phyloP scores from a whole-genome alignment of 179 eudicot genomes.

The Camellia oleifera region DNA sequence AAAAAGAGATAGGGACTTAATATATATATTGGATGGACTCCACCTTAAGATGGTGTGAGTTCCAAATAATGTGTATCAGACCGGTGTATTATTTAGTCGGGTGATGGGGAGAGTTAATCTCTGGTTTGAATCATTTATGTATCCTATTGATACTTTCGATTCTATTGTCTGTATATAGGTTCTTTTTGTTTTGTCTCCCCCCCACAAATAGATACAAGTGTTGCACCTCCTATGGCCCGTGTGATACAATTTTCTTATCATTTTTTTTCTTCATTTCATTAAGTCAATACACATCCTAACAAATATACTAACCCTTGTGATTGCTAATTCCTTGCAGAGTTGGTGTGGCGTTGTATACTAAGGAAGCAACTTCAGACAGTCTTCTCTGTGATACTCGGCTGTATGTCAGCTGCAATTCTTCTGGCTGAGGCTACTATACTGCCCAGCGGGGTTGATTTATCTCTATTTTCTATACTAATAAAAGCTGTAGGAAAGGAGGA shows the following conservation, averaged over 20 bases:
- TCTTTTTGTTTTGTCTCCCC: conserved; percentile 2
- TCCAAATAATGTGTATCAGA: too few relatives aligned
- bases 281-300: neutral
- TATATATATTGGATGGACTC: too few relatives aligned
- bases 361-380: conserved; percentile 66
- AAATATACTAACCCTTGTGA: neutral
- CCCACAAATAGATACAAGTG: conserved; percentile 1
- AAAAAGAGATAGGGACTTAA: too few relatives aligned
- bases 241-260: neutral
- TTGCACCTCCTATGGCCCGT: neutral
- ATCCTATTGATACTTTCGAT: conserved; percentile 1
- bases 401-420: conserved; percentile 93
- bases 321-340: conserved; percentile 43
- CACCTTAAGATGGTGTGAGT: too few relatives aligned
- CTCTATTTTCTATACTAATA: conserved; percentile 82
- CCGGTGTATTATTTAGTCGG: neutral
- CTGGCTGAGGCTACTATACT: conserved; percentile 93
- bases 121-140: neutral
- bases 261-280: neutral
- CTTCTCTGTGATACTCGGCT: conserved; percentile 71
- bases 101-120: neutral
- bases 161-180: neutral
- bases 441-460: conserved; percentile 74
- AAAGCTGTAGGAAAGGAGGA: conserved; percentile 65
- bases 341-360: conserved; percentile 81